Conservation (phyloP, 169 alveolate species). For the Perkinsus olseni region DNA sequence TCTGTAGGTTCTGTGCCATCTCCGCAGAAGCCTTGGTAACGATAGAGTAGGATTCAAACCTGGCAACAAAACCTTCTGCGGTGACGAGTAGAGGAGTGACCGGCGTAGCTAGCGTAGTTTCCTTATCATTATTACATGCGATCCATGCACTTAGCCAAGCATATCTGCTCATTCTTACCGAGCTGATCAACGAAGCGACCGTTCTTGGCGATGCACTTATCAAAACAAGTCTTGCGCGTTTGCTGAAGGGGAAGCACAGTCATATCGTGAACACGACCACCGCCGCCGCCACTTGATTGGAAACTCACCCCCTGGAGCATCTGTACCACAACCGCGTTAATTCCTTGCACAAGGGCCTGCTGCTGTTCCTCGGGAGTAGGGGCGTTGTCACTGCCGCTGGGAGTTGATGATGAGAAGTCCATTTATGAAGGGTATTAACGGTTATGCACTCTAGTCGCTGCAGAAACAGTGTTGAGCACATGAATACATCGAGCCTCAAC, state of each 20-base stretch:
- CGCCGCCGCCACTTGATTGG: too few relatives aligned
- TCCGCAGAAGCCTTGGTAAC: slow-evolving; percentile 67
- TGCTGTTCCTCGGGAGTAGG: not conserved
- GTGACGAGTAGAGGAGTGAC: not conserved
- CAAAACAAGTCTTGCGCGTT: slow-evolving; percentile 71
- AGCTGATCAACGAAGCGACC: slow-evolving; percentile 55
- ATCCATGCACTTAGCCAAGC: slow-evolving; percentile 79
- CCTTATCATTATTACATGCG: slow-evolving; percentile 71
- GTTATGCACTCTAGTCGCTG: too few relatives aligned
- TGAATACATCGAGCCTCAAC: too few relatives aligned
- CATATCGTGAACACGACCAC: not conserved
- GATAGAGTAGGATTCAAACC: slow-evolving; percentile 75
- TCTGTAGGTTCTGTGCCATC: slow-evolving; percentile 48
- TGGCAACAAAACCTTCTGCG: slow-evolving; percentile 8
- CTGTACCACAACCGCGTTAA: not conserved
- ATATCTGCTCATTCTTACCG: slow-evolving; percentile 60
- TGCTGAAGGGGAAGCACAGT: slow-evolving; percentile 42
- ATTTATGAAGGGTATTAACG: not conserved
- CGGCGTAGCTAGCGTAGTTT: too few relatives aligned
- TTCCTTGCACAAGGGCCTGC: not conserved
- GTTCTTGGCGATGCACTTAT: slow-evolving; percentile 58
- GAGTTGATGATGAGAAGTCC: not conserved
- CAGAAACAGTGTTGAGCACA: too few relatives aligned
- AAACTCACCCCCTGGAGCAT: not conserved
- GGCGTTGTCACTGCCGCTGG: not conserved